phyloP scores from a whole-genome alignment of 768 basidiomycete species.

The Boletellus ananiceps region DNA sequence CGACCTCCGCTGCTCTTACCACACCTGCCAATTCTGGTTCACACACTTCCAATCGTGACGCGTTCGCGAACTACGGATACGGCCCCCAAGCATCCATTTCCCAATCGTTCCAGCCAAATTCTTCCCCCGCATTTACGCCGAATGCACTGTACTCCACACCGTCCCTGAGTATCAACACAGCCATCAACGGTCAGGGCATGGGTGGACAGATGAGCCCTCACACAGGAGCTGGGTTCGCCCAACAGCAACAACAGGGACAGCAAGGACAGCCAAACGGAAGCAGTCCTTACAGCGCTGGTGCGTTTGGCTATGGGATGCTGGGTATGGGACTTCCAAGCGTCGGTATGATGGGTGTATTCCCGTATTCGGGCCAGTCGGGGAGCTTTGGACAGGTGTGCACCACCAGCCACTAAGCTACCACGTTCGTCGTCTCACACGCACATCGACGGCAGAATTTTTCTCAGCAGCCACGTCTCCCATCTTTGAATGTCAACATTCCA shows the following conservation, averaged over 20 bases:
- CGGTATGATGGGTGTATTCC: slow-evolving; percentile 67
- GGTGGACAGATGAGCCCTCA: slow-evolving; percentile 67
- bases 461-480: slow-evolving; percentile 52
- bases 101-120: slow-evolving; percentile 47
- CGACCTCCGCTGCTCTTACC: slow-evolving; percentile 34
- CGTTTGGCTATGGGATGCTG: slow-evolving; percentile 67
- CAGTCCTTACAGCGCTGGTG: slow-evolving; percentile 48
- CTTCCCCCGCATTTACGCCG: slow-evolving; percentile 45
- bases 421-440: not conserved
- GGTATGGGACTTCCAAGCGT: slow-evolving; percentile 77
- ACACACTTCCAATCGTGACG: slow-evolving; percentile 49
- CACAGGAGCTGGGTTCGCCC: slow-evolving; percentile 49
- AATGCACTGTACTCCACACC: slow-evolving; percentile 73
- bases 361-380: slow-evolving; percentile 66
- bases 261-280: slow-evolving; percentile 43
- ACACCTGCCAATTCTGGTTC: slow-evolving; percentile 34
- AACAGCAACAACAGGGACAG: slow-evolving; percentile 33
- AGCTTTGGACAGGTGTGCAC: slow-evolving; percentile 58
- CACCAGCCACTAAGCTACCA: not conserved
- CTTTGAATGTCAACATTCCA: slow-evolving; percentile 64
- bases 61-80: slow-evolving; percentile 85
- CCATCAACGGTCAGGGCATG: slow-evolving; percentile 41
- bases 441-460: slow-evolving; percentile 37
- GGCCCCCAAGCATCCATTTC: slow-evolving; percentile 66
- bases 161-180: slow-evolving; percentile 62